These are phyloP conservation scores for Candida tallmaniae DNA, from an alignment of 805 yeast species.

Conservation along the genomic window DNA sequence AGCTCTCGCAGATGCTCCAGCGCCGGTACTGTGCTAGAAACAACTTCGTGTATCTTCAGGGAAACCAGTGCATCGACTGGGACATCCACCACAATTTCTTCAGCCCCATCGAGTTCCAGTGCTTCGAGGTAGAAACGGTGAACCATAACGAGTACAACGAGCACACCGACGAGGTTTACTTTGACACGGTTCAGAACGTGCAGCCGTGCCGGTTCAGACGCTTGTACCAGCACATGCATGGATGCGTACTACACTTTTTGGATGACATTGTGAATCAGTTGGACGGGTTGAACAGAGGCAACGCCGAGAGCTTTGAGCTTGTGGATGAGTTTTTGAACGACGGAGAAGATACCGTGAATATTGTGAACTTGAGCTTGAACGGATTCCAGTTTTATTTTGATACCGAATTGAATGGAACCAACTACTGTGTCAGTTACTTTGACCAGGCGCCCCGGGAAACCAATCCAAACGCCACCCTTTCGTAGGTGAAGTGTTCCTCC, in stretches of 20 bases:
- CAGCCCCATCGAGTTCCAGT: slow-evolving; percentile 25
- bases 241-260: slow-evolving; percentile 31
- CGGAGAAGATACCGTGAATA: slow-evolving; percentile 26
- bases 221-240: slow-evolving; percentile 11
- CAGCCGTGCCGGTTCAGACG: slow-evolving; percentile 6
- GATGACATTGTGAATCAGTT: slow-evolving; percentile 28
- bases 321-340: slow-evolving; percentile 29
- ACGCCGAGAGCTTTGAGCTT: slow-evolving; percentile 33
- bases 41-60: slow-evolving; percentile 10
- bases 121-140: slow-evolving; percentile 27
- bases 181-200: slow-evolving; percentile 7
- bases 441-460: slow-evolving; percentile 1
- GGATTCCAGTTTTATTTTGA: slow-evolving; percentile 33
- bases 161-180: slow-evolving; percentile 20
- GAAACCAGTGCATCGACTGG: slow-evolving; percentile 4
- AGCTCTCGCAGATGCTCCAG: slow-evolving; percentile 34
- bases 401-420: slow-evolving; percentile 37
- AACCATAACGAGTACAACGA: slow-evolving; percentile 38
- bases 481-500: no score
- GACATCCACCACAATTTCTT: slow-evolving; percentile 11
- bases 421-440: slow-evolving; percentile 18
- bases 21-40: slow-evolving; percentile 5
- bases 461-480: no score
- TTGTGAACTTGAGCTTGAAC: slow-evolving; percentile 24
- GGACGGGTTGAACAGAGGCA: slow-evolving; percentile 34